Evolutionary conservation across 306 rosid genomes (phyloP), one percentile per base, ranked within the genome.

Genomic region (Prunus campanulata): DNA sequence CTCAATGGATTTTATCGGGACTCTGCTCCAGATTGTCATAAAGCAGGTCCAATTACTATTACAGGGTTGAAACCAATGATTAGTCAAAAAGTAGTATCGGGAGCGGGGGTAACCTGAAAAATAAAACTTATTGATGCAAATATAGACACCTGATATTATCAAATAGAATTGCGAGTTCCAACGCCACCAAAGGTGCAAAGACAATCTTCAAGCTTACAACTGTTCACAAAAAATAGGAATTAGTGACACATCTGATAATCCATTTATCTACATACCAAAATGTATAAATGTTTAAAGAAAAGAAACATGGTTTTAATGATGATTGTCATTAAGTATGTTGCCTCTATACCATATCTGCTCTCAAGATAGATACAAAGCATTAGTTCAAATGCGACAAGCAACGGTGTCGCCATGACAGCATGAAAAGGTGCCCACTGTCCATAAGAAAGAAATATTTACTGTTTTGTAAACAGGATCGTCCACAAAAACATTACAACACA

Each of bases 401-500:
- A 85, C 7, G 97, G 97, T 20, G 88, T 85, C 6, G 91, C 96
- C 81, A 92, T 51, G 78, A 94, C 64, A 30, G 97, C 88, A 80
- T 94, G 98, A 85, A 81, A 89, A n/a, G 98, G 98, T 66, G 98
- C 97, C 98, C 98, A 94, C 98, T 94, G 93, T 70, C 68, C 60
- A 81, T 65, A 54, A 79, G 54, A 81, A 85, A 66, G 70, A 74
- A 69, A 78, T 19, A 13, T 51, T 70, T 69, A 74, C 24, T 57
- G 70, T 62, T 77, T 66, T 77, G 74, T 63, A 22, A 24, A 44
- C 32, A 3, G 8, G 14, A 27, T 74, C 20, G 1, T 19, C 67
- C 15, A 24, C 14, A 10, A 7, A 27, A 71, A 22, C 64, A 72
- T 27, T 10, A 60, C 18, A 46, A 52, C 55, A 70, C 39, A 54